These are phyloP conservation scores for Buxus sempervirens DNA, from an alignment of 164 flowering plant genomes.

Conservation along the genomic window DNA sequence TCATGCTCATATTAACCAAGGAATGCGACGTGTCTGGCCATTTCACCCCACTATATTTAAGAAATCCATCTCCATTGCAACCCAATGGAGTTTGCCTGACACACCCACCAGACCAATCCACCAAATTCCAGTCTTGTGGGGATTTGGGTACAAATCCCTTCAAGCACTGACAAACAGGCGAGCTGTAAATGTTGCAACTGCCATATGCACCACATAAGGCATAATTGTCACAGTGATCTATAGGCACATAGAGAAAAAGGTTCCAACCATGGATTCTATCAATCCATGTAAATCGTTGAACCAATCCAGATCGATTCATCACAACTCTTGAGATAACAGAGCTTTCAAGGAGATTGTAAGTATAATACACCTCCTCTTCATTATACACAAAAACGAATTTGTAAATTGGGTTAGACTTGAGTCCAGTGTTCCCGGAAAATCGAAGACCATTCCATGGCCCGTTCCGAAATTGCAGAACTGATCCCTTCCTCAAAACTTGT, in stretches of 20 bases:
- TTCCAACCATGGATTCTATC: constrained; percentile 13
- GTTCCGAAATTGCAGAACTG: constrained; percentile 20
- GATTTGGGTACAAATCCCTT: constrained; percentile 38
- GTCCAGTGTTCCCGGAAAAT: constrained; percentile 58
- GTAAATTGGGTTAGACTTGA: constrained; percentile 17
- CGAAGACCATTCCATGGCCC: constrained; percentile 65
- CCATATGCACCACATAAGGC: constrained; percentile 40
- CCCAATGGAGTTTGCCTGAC: constrained; percentile 12
- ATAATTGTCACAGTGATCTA: constrained; percentile 43
- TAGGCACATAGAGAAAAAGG: constrained; percentile 25
- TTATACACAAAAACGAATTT: constrained; percentile 23
- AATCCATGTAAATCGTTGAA: constrained; percentile 21
- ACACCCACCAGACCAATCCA: constrained; percentile 23
- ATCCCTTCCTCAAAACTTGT: constrained; percentile 10
- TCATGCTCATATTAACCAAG: constrained; percentile 13
- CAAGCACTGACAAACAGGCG: constrained; percentile 40
- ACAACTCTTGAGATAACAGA: constrained; percentile 32
- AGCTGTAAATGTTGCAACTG: constrained; percentile 29
- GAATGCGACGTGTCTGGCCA: constrained; percentile 28
- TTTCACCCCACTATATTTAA: constrained; percentile 21
- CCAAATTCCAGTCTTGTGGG: constrained; percentile 25
- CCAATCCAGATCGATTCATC: constrained; percentile 19
- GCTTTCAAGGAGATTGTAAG: constrained; percentile 12
- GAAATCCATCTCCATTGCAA: constrained; percentile 30
- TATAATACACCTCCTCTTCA: constrained; percentile 34